Evolutionary conservation across 371 early-diverging fungal species (phyloP).

Genomic region (Mucor indicus): DNA sequence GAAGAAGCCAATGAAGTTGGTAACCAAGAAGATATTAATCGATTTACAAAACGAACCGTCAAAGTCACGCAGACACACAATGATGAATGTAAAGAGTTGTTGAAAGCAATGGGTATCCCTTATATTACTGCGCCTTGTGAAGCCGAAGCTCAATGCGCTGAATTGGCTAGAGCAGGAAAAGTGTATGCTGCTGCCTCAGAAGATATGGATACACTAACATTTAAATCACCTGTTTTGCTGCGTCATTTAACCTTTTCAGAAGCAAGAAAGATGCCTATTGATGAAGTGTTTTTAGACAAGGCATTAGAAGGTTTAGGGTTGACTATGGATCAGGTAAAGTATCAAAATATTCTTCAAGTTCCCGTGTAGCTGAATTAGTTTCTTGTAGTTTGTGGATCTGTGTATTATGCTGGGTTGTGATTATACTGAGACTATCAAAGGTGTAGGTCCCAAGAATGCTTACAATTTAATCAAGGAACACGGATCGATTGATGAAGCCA

Average conservation of each 20-base stretch:
- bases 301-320: constrained; percentile 86
- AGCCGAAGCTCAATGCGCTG: constrained; percentile 99
- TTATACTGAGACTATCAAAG: constrained; percentile 96
- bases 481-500: constrained; percentile 82
- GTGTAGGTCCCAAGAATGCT: constrained; percentile 95
- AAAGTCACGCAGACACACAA: constrained; percentile 96
- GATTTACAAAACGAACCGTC: constrained; percentile 90
- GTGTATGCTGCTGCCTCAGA: constrained; percentile 98
- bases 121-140: constrained; percentile 97
- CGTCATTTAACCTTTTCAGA: constrained; percentile 97
- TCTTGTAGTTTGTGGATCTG: constrained; percentile 91
- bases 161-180: constrained; percentile 82
- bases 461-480: constrained; percentile 89
- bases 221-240: constrained; percentile 89
- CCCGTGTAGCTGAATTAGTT: neutral
- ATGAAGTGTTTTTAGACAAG: constrained; percentile 84
- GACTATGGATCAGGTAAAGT: constrained; percentile 64
- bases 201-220: constrained; percentile 99
- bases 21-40: constrained; percentile 83
- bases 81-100: constrained; percentile 90
- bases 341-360: neutral
- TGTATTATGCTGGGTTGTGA: constrained; percentile 99
- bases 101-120: constrained; percentile 98
- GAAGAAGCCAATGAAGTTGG: constrained; percentile 88
- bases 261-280: constrained; percentile 68